These are phyloP conservation scores for Leccinum olivaceopallidum DNA, from an alignment of 768 basidiomycete genomes.

Conservation along the genomic window DNA sequence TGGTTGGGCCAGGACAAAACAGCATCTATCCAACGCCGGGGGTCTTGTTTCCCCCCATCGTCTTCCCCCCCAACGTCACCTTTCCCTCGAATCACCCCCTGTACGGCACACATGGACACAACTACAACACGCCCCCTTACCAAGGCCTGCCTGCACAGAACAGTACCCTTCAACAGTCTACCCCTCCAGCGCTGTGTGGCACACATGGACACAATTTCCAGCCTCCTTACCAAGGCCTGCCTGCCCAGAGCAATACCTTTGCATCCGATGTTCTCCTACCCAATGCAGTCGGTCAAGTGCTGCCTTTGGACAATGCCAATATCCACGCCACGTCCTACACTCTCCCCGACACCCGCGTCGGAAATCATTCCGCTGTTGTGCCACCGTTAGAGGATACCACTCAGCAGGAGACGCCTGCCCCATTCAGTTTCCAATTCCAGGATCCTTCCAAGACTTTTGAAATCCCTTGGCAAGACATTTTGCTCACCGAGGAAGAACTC, in stretches of 20 bases:
- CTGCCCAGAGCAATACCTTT: background rate
- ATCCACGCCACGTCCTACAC: background rate
- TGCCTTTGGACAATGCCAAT: background rate
- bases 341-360: background rate
- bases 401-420: background rate
- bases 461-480: background rate
- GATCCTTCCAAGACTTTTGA: background rate
- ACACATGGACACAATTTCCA: too few relatives aligned
- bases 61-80: background rate
- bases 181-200: too few relatives aligned
- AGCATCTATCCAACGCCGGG: slow-evolving; percentile 1
- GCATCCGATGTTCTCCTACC: background rate
- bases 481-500: background rate
- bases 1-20: background rate
- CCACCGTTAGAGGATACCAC: too few relatives aligned
- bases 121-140: too few relatives aligned
- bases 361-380: background rate
- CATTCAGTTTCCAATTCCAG: background rate
- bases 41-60: background rate
- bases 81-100: too few relatives aligned
- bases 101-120: too few relatives aligned
- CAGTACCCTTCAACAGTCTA: too few relatives aligned
- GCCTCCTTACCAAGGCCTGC: background rate
- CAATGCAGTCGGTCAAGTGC: background rate
- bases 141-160: background rate